These are phyloP conservation scores for Debaryomyces subglobosus DNA, from an alignment of 1,139 yeast genomes.

Conservation along the genomic window DNA sequence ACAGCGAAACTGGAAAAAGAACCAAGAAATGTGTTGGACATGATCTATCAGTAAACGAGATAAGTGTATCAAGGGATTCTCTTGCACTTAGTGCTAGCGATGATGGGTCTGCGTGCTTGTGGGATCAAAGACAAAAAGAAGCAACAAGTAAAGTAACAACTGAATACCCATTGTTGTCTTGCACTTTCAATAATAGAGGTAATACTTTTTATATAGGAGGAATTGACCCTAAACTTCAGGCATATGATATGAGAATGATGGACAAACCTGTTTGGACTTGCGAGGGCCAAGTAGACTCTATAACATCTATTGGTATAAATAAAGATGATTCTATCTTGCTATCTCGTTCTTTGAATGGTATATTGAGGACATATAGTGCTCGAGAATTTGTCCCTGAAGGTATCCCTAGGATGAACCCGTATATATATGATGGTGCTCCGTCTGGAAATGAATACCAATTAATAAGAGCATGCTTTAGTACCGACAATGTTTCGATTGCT, in stretches of 20 bases:
- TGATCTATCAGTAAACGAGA: conserved; percentile 57
- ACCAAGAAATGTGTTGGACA: conserved; percentile 58
- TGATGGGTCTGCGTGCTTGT: conserved; percentile 59
- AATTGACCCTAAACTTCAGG: conserved; percentile 63
- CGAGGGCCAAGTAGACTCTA: conserved; percentile 49
- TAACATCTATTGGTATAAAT: conserved; percentile 57
- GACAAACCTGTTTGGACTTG: conserved; percentile 49
- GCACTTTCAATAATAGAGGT: conserved; percentile 44
- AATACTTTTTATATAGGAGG: conserved; percentile 60
- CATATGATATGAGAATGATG: conserved; percentile 54
- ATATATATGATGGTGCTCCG: conserved; percentile 61
- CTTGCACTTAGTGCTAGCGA: conserved; percentile 62
- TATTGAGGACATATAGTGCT: conserved; percentile 59
- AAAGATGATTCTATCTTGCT: conserved; percentile 52
- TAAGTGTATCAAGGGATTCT: conserved; percentile 35
- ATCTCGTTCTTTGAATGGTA: conserved; percentile 61
- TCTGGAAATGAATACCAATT: conserved; percentile 57
- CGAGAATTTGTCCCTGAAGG: conserved; percentile 44
- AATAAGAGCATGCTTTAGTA: conserved; percentile 51
- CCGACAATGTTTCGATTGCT: conserved; percentile 38
- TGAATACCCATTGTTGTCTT: conserved; percentile 61
- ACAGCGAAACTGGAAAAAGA: conserved; percentile 56
- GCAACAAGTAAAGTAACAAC: conserved; percentile 43
- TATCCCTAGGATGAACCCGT: conserved; percentile 43
- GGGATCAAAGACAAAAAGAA: conserved; percentile 65